Evolutionary conservation across 371 early-diverging fungal genomes (phyloP), one percentile per base, ranked within the genome.

Genomic region (Blakeslea trispora): DNA sequence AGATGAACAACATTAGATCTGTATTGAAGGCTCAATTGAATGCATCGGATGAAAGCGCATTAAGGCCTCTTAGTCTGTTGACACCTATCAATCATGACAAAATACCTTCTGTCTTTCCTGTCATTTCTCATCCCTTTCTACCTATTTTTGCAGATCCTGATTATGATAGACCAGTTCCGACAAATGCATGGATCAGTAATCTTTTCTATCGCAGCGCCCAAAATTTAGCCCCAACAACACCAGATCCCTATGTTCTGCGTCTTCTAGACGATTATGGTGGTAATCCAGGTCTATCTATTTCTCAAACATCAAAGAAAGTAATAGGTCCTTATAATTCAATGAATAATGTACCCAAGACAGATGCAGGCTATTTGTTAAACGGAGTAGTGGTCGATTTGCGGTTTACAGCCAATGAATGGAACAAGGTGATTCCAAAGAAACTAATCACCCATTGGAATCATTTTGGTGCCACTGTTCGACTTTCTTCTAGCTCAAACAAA

Each of bases 161-260:
- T 1, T 45, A 56, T 9, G 57, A n/a, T n/a, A n/a, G n/a, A n/a
- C n/a, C 53, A n/a, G 76, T 75, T 2, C 79, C 79, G 14, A 79
- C 79, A n/a, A 72, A 70, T 52, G 67, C 79, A 11, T 79, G 79
- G 79, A 54, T 72, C 17, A 69, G 72, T 19, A 79, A 79, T 41
- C 50, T 79, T 17, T 79, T 79, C 49, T 79, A 74, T 45, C 66
- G 74, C 9, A 79, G 79, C 55, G 54, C 45, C 1, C 19, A 70
- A 9, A 51, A 74, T 24, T 21, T 66, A 11, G 79, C 79, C 3
- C 76, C 79, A 2, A 79, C 79, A 1, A 72, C 69, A 0, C 60
- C 76, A 9, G 79, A 79, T 41, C 79, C 79, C 8, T 79, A 79
- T 50, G 72, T 64, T 17, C 48, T 79, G 13, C 64, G 76, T 11